Percentiles rank a stretch among this genome's conserved stretches.
Conservation (phyloP, 345 rosid genomes). For the Pseudoturritis turrita region DNA sequence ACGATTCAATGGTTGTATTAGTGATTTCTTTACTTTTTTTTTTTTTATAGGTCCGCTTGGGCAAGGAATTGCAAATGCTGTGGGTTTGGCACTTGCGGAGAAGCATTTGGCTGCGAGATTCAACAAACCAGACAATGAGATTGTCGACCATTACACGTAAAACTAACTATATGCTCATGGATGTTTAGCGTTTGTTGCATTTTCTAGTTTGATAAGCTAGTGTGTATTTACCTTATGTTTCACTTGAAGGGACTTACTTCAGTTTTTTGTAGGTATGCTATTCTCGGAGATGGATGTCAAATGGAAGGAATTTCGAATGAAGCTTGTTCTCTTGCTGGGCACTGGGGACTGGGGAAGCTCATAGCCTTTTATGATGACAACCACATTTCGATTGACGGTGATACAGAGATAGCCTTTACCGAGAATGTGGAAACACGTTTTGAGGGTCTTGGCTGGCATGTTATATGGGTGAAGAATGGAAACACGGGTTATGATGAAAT, state of each 20-base stretch:
- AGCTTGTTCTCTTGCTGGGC: conserved; percentile 91
- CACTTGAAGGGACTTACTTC: too few species aligned
- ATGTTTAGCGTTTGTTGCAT: too few species aligned
- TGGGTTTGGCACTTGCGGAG: conserved; percentile 93
- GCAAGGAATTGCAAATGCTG: conserved; percentile 89
- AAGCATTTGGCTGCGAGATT: conserved; percentile 87
- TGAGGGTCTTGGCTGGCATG: conserved; percentile 99
- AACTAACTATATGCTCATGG: not conserved
- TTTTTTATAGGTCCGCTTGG: conserved; percentile 77
- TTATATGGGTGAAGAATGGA: conserved; percentile 99
- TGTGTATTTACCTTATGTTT: too few species aligned
- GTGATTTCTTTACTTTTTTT: not conserved
- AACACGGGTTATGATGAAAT: conserved; percentile 96
- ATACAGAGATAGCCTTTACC: conserved; percentile 95
- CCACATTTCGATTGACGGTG: conserved; percentile 98
- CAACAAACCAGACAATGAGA: conserved; percentile 77
- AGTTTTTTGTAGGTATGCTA: conserved; percentile 43
- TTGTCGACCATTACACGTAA: conserved; percentile 92
- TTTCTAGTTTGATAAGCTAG: too few species aligned
- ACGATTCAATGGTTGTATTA: not conserved
- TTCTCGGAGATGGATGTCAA: conserved; percentile 96
- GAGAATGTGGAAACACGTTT: conserved; percentile 80
- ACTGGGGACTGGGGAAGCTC: conserved; percentile 98
- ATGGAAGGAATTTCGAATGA: conserved; percentile 98
- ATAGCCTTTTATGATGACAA: conserved; percentile 98